These are phyloP conservation scores for Ascocoryne sarcoides DNA, from an alignment of 2,329 filamentous ascomycete genomes.

Conservation along the genomic window DNA sequence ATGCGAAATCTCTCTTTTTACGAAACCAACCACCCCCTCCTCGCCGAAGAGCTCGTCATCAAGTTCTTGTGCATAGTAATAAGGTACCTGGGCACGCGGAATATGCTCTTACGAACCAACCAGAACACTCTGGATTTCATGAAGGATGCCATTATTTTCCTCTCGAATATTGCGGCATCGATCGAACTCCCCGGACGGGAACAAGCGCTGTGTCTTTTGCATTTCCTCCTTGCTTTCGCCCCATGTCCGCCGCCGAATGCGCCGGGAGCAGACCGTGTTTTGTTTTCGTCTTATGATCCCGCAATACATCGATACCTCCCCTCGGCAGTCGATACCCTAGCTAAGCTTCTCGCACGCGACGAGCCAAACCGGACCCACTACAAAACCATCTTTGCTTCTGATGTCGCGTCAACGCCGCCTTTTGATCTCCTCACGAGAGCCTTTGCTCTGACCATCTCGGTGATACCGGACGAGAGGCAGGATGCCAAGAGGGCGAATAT, in stretches of 20 bases:
- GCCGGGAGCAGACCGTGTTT: slow-evolving; percentile 46
- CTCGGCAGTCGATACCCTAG: slow-evolving; percentile 79
- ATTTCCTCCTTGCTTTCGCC: slow-evolving; percentile 86
- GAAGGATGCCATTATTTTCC: slow-evolving; percentile 84
- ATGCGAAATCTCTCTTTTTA: slow-evolving; percentile 86
- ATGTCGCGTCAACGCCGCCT: slow-evolving; percentile 53
- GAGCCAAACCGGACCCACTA: slow-evolving; percentile 87
- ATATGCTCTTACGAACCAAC: slow-evolving; percentile 73
- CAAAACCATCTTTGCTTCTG: slow-evolving; percentile 69
- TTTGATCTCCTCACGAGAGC: slow-evolving; percentile 78
- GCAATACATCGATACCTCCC: slow-evolving; percentile 79
- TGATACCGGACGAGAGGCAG: slow-evolving; percentile 60
- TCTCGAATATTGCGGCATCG: slow-evolving; percentile 79
- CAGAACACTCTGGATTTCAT: slow-evolving; percentile 89
- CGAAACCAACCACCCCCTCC: slow-evolving; percentile 63
- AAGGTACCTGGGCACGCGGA: slow-evolving; percentile 78
- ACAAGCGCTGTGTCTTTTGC: slow-evolving; percentile 75
- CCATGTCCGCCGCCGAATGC: slow-evolving; percentile 62
- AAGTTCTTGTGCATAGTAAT: slow-evolving; percentile 79
- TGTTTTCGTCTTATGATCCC: slow-evolving; percentile 76
- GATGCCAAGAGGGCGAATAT: slow-evolving; percentile 48
- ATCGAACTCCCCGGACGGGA: slow-evolving; percentile 79
- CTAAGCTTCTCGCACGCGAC: slow-evolving; percentile 85
- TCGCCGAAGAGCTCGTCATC: slow-evolving; percentile 70
- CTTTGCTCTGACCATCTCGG: slow-evolving; percentile 78